Evolutionary conservation across 495 filamentous ascomycete species (phyloP).

Genomic region (Aspergillus homomorphus): DNA sequence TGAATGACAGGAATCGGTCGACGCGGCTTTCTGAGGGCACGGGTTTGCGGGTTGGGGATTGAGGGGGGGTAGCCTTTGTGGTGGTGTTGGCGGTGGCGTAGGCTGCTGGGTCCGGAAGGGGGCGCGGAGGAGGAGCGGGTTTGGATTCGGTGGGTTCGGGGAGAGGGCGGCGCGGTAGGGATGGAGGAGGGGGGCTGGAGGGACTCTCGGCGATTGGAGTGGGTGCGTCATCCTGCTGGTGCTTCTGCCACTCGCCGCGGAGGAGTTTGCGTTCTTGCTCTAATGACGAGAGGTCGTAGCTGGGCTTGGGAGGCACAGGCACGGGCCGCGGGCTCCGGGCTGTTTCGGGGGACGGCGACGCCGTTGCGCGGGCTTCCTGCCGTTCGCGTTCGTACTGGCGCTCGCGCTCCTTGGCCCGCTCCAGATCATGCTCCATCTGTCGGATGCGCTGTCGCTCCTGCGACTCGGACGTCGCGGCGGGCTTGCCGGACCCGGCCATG

Average conservation of each 20-base stretch:
- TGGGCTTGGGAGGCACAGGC: slow-evolving; percentile 50
- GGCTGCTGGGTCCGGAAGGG: slow-evolving; percentile 50
- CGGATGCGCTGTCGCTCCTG: slow-evolving; percentile 64
- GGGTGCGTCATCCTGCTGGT: slow-evolving; percentile 41
- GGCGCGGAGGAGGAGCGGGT: slow-evolving; percentile 32
- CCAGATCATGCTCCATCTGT: slow-evolving; percentile 82
- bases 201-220: slow-evolving; percentile 17
- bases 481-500: slow-evolving; percentile 22
- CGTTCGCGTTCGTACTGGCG: slow-evolving; percentile 78
- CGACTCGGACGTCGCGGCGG: slow-evolving; percentile 27
- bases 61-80: no score
- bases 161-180: slow-evolving; percentile 28
- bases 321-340: slow-evolving; percentile 37
- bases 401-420: slow-evolving; percentile 82
- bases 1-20: slow-evolving; percentile 50
- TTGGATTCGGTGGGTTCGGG: slow-evolving; percentile 27
- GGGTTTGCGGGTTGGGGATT: slow-evolving; percentile 50
- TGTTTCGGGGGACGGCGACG: slow-evolving; percentile 32
- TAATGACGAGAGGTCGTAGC: slow-evolving; percentile 65
- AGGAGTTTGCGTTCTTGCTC: slow-evolving; percentile 74
- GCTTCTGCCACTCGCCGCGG: slow-evolving; percentile 63
- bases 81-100: no score
- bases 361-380: slow-evolving; percentile 50
- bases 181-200: slow-evolving; percentile 18
- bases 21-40: slow-evolving; percentile 35